A percentile compares a stretch with the other conserved stretches of the same genome.
Evolutionary conservation across 768 basidiomycete genomes (phyloP).

Genomic region (Amanita fuliginea): DNA sequence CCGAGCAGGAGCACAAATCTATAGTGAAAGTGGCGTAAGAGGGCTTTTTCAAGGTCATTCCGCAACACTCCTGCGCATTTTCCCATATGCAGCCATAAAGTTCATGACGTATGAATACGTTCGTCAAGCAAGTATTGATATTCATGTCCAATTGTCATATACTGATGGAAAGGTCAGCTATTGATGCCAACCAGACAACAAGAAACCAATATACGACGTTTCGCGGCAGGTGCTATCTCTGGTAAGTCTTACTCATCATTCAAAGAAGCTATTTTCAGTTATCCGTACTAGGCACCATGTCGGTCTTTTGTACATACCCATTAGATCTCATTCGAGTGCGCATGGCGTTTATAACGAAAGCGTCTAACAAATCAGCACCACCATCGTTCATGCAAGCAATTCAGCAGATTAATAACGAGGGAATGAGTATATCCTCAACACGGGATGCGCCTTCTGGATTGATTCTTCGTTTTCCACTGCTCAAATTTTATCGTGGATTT

Average conservation of each 20-base stretch:
- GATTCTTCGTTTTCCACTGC: slow-evolving; percentile 57
- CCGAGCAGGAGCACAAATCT: slow-evolving; percentile 66
- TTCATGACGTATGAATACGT: slow-evolving; percentile 94
- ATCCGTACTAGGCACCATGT: slow-evolving; percentile 53
- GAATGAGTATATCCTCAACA: slow-evolving; percentile 19
- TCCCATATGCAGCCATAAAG: slow-evolving; percentile 95
- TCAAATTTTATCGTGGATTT: slow-evolving; percentile 98
- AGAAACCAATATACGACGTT: slow-evolving; percentile 73
- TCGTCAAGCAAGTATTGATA: slow-evolving; percentile 44
- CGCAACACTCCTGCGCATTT: slow-evolving; percentile 85
- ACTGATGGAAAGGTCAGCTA: slow-evolving; percentile 31
- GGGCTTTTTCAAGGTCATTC: slow-evolving; percentile 96
- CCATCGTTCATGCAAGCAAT: slow-evolving; percentile 48
- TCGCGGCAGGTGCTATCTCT: slow-evolving; percentile 79
- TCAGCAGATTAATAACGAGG: slow-evolving; percentile 62
- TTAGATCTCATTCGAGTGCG: slow-evolving; percentile 93
- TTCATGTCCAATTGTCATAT: neutral
- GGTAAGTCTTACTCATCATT: slow-evolving; percentile 35
- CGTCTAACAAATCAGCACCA: slow-evolving; percentile 16
- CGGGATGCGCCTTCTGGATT: slow-evolving; percentile 16
- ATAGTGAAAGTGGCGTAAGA: slow-evolving; percentile 50
- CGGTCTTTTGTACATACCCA: slow-evolving; percentile 91
- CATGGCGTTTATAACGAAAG: slow-evolving; percentile 73
- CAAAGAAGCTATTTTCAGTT: slow-evolving; percentile 1
- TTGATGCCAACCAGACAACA: slow-evolving; percentile 76